Percentiles rank a stretch among this genome's conserved stretches.
Conservation (phyloP, 306 rosid species). For the Sindora glabra region DNA sequence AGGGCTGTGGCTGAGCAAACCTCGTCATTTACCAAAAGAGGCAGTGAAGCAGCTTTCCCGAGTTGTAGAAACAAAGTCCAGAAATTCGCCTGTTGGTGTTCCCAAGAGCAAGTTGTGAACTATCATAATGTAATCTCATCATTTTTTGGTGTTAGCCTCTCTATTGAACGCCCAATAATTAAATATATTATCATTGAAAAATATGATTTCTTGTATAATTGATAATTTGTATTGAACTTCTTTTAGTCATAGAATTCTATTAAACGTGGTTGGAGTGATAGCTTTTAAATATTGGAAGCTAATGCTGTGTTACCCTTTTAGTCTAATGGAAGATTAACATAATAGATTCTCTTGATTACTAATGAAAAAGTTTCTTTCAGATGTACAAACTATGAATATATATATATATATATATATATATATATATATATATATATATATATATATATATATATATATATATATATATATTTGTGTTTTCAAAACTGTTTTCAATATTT, state of each 20-base stretch:
- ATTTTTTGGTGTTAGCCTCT: background rate
- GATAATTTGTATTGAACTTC: conserved; percentile 7
- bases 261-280: too few relatives aligned
- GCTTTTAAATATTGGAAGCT: background rate
- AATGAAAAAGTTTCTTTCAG: too few relatives aligned
- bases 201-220: background rate
- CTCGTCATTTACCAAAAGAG: conserved; percentile 70
- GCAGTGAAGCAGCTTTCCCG: conserved; percentile 74
- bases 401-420: too few relatives aligned
- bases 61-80: conserved; percentile 70
- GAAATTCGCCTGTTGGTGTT: conserved; percentile 45
- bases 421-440: too few relatives aligned
- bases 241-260: background rate
- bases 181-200: background rate
- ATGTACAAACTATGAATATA: too few relatives aligned
- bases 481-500: too few relatives aligned
- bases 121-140: background rate
- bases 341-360: too few relatives aligned
- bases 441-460: too few relatives aligned
- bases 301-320: background rate
- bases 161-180: background rate
- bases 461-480: too few relatives aligned
- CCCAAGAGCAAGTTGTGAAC: conserved; percentile 75
- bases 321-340: too few relatives aligned
- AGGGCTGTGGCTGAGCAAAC: conserved; percentile 86